Evolutionary conservation across 768 basidiomycete species (phyloP).

Genomic region (Mycena chlorophos): DNA sequence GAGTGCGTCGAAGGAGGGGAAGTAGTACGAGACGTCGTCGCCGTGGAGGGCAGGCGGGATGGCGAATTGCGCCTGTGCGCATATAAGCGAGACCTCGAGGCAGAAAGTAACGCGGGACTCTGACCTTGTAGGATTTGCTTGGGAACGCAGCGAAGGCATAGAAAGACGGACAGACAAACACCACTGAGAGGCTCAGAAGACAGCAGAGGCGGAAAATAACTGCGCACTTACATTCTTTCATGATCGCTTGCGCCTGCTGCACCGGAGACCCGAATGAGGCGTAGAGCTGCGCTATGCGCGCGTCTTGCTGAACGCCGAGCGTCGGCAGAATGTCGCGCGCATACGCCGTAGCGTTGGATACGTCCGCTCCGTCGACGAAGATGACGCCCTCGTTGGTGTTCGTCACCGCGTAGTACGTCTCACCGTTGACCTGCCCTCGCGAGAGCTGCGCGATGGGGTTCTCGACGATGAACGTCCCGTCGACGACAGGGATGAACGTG

Average conservation of each 20-base stretch:
- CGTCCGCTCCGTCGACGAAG: slow-evolving; percentile 21
- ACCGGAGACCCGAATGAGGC: slow-evolving; percentile 13
- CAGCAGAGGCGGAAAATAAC: background rate
- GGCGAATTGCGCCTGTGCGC: background rate
- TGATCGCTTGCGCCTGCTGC: background rate
- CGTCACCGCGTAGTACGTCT: slow-evolving; percentile 25
- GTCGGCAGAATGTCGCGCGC: slow-evolving; percentile 24
- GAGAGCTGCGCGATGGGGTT: slow-evolving; percentile 29
- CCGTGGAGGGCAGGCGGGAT: background rate
- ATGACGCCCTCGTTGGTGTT: slow-evolving; percentile 27
- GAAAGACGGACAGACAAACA: background rate
- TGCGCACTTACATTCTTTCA: background rate
- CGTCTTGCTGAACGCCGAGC: slow-evolving; percentile 18
- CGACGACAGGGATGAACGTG: slow-evolving; percentile 32
- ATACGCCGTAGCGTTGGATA: slow-evolving; percentile 14
- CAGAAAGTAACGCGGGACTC: no score
- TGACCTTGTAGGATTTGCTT: background rate
- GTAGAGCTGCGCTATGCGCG: slow-evolving; percentile 18
- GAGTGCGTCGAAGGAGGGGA: background rate
- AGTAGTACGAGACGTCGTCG: background rate
- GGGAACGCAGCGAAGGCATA: background rate
- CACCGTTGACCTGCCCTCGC: slow-evolving; percentile 33
- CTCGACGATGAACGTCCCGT: slow-evolving; percentile 34
- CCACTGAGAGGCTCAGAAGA: background rate
- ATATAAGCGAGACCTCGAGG: background rate